Base-by-base conservation (phyloP, 1,284 basidiomycete genomes). In the Ceratobasidium sp. region DNA sequence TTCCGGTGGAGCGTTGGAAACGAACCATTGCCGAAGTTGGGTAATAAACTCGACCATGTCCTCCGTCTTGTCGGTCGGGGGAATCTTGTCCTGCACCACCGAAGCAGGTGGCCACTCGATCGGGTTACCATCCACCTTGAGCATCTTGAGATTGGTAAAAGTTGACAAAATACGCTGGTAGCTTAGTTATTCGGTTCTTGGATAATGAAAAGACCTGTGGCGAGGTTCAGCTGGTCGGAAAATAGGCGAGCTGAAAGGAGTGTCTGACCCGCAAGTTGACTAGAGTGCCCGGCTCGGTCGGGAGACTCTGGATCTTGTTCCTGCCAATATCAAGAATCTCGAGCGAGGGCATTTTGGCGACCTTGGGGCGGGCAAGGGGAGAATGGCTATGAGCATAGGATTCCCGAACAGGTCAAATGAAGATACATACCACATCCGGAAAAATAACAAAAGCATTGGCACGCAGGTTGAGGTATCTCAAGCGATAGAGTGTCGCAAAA, bases 321-420 rank as follows among this genome's bases (percentile, higher is more conserved):
- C 93, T 89, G 73, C 93, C 95, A 55, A 99, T 85, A 78, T 99
- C 96, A 71, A 99, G 82, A 69, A 96, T 97, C 79, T 99, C 96
- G 71, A 99, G 84, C 3, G 90, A 89, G 5, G 91, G 87, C 81
- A 99, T 89, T 25, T 87, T 81, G 62, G 91, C 92, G 64, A 98
- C 83, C 94, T 97, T n/a, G 74, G 7, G 8, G 15, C n/a, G n/a
- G 32, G n/a, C 20, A 10, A 38, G 27, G 22, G 29, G 73, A 15
- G 55, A 69, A 53, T 32, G 13, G 34, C 52, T 34, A 69, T 34
- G 27, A 35, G n/a, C 50, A 43, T 70, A 7, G 64, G 25, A 32
- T 40, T 47, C 42, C 65, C 57, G 47, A 7, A 69, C 71, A 20
- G 17, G 38, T 32, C 22, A 38, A 35, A 22, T 65, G 49, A 43